Base-by-base conservation (phyloP, 2,329 filamentous ascomycete genomes). In the Uncinocarpus reesii region DNA sequence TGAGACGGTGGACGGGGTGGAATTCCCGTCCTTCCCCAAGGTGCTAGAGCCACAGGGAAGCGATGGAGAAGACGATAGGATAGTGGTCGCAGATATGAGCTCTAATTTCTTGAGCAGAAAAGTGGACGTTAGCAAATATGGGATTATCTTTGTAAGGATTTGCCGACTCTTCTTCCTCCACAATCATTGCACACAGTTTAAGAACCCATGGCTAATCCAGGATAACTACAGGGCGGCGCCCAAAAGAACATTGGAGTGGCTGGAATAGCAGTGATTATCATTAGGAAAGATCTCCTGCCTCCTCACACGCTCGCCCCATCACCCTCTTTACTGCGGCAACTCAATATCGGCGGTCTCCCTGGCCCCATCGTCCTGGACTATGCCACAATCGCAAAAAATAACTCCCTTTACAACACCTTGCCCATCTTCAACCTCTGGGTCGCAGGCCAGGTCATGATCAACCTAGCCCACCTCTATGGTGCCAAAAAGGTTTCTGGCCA, bases 371-470 rank as follows among this genome's bases (percentile, higher is more conserved):
- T 95, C 36, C 71, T 96, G 41, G 79, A 86, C 55, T 96, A 90
- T 62, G 82, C 87, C 53, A 87, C 79, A 0, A 83, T 92, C 56
- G 83, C 85, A 34, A 93, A 93, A 74, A 93, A 93, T 71, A 92
- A 94, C 71, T 92, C 84, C 57, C 75, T 96, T 23, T 96, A 96
- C 72, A 96, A 96, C 69, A 96, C 90, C 0, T 72, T 96, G 8
- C 89, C 86, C 60, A 94, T 96, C 60, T 95, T 96, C 60, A 89
- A 90, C 64, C 84, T 95, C 31, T 96, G 83, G 59, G 79, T 95
- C 47, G 86, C 86, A 13, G 88, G 88, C n/a, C 80, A 86, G 63
- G 89, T 96, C 44, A 81, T 96, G 61, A 80, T 84, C 61, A 80
- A 78, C 54, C 76, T 95, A 0, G 73, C 94, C 11, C 61, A 70